Base-by-base conservation (phyloP, 805 yeast species). In the Starmerella bacillaris region DNA sequence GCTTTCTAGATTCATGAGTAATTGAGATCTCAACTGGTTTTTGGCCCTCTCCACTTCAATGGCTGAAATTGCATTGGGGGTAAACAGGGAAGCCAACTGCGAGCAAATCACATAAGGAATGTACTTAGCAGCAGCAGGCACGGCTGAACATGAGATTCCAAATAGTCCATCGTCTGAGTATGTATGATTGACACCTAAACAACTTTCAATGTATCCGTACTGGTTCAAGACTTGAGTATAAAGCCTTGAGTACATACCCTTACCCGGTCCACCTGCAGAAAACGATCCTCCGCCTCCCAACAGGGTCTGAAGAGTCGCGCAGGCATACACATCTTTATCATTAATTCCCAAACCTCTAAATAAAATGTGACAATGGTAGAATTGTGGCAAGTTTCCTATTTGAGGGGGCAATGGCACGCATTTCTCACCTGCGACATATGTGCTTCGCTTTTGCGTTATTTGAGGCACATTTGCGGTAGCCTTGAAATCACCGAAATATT, bases 201-300 rank as follows among this genome's bases (percentile, higher is more conserved):
- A 82, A 49, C 78, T 75, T 51, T 89, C 98, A 34, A 89, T 73
- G 53, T 77, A 84, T 27, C 92, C 92, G 53, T 78, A 79, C 53
- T 77, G 89, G 57, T 86, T 86, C 52, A 89, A 64, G 2, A 89
- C 93, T 47, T 83, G 72, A 0, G 94, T 80, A 60, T 83, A 89
- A 18, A 92, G 68, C 39, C 96, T 67, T 3, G 94, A 80, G 54
- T 83, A 89, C 96, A 89, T 84, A 3, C 98, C 98, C 57, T 89
- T 89, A 36, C 98, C 98, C 14, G 98, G 98, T 0, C 98, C 98
- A 45, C 98, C 98, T 7, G 98, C 96, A 15, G 92, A 75, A 52
- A 89, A 89, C 1, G 96, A 83, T 4, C 94, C 92, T 38, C 96
- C 98, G 24, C 96, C 95, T 29, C 98, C 98, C 11, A 89, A 60